Evolutionary conservation across 768 basidiomycete genomes (phyloP).

Genomic region (Sporobolomyces roseus): DNA sequence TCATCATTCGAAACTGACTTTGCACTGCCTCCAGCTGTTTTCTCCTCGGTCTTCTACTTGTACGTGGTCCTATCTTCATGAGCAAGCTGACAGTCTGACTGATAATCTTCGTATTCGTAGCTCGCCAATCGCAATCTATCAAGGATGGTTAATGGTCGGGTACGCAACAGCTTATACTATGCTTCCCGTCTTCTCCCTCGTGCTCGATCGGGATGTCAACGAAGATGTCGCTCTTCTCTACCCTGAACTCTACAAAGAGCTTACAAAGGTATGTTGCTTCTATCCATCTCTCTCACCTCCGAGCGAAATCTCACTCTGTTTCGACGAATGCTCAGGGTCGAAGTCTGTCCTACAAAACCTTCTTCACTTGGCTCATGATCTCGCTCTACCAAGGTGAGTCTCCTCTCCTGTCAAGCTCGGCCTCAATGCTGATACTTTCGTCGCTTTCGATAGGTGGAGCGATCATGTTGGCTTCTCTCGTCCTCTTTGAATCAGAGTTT

Average conservation of each 20-base stretch:
- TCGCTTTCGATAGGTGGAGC: slow-evolving; percentile 69
- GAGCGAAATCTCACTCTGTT: not conserved
- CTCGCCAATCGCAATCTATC: slow-evolving; percentile 93
- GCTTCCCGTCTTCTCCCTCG: slow-evolving; percentile 96
- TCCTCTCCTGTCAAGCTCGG: not conserved
- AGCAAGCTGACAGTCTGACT: no score
- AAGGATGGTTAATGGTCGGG: slow-evolving; percentile 95
- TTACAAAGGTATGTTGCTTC: slow-evolving; percentile 86
- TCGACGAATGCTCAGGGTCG: slow-evolving; percentile 62
- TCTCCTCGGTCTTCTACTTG: slow-evolving; percentile 50
- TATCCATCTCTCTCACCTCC: not conserved
- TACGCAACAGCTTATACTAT: slow-evolving; percentile 64
- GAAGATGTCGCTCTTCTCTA: slow-evolving; percentile 92
- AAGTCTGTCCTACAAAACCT: slow-evolving; percentile 91
- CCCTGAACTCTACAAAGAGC: slow-evolving; percentile 94
- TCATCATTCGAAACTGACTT: not conserved
- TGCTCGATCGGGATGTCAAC: slow-evolving; percentile 90
- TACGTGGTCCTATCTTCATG: no score
- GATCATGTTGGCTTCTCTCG: slow-evolving; percentile 96
- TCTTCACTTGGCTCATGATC: slow-evolving; percentile 97
- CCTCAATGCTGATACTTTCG: not conserved
- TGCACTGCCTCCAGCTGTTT: slow-evolving; percentile 25
- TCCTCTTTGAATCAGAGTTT: slow-evolving; percentile 95
- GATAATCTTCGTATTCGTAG: slow-evolving; percentile 66
- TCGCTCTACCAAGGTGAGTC: slow-evolving; percentile 86